These are phyloP conservation scores for Cystofilobasidium ferigula DNA, from an alignment of 768 basidiomycete species.

Conservation along the genomic window DNA sequence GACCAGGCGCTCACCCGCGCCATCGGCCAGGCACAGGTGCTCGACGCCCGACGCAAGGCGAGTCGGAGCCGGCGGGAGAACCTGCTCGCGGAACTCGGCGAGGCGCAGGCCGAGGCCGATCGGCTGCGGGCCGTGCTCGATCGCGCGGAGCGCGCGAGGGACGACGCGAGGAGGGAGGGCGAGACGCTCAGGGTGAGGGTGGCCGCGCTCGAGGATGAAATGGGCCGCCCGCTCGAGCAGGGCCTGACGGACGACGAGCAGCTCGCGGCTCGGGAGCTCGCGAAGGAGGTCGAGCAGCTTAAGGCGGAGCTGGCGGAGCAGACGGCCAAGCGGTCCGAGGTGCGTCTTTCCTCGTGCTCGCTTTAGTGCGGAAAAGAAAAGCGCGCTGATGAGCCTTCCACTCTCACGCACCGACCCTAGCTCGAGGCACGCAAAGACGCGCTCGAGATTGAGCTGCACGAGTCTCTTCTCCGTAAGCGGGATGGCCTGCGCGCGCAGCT, in stretches of 20 bases:
- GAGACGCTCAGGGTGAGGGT: conserved; percentile 52
- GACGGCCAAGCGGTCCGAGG: conserved; percentile 45
- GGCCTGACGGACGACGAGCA: conserved; percentile 66
- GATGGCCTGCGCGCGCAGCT: conserved; percentile 68
- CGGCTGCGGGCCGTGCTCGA: conserved; percentile 51
- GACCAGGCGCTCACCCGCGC: conserved; percentile 79
- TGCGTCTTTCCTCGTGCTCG: background rate
- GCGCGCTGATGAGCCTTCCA: no score
- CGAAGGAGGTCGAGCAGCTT: conserved; percentile 54
- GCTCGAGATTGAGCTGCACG: conserved; percentile 85
- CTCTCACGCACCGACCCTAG: conserved; percentile 37
- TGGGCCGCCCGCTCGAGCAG: conserved; percentile 62
- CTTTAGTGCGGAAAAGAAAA: no score
- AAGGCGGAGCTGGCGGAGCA: conserved; percentile 65
- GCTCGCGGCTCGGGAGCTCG: conserved; percentile 51
- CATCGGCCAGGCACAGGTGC: conserved; percentile 60
- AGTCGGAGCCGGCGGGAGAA: conserved; percentile 58
- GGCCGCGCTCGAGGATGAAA: conserved; percentile 55
- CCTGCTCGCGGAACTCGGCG: conserved; percentile 52
- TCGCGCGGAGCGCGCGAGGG: conserved; percentile 55
- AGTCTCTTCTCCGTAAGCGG: conserved; percentile 65
- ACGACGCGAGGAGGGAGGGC: conserved; percentile 64
- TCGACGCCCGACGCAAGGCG: conserved; percentile 59
- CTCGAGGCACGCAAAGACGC: conserved; percentile 64
- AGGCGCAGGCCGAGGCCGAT: conserved; percentile 59